These are phyloP conservation scores for Candida anutae DNA, from an alignment of 1,139 yeast species.

Conservation along the genomic window DNA sequence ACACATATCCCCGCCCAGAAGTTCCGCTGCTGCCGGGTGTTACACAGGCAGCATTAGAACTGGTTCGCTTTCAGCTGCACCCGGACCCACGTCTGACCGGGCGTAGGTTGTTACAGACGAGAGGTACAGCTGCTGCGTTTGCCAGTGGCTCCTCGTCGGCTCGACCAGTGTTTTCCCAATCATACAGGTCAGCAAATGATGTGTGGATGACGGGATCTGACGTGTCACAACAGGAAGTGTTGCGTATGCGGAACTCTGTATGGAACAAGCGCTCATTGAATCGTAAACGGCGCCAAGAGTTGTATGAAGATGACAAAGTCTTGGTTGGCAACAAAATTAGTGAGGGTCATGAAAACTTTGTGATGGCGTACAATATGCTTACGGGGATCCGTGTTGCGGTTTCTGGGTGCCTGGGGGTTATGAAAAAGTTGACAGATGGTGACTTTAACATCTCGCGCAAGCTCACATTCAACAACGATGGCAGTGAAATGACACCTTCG, in stretches of 20 bases:
- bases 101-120: no score
- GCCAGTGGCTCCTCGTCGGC: no score
- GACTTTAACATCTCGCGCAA: slow-evolving; percentile 73
- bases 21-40: no score
- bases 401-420: slow-evolving; percentile 81
- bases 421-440: slow-evolving; percentile 58
- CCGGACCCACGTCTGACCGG: no score
- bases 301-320: slow-evolving; percentile 60
- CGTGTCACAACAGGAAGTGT: no score
- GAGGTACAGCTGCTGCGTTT: no score
- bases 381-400: slow-evolving; percentile 96
- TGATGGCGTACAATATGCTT: slow-evolving; percentile 93
- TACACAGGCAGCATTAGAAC: no score
- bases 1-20: slow-evolving; percentile 14
- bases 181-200: slow-evolving; percentile 12
- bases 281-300: slow-evolving; percentile 30
- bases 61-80: no score
- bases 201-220: no score
- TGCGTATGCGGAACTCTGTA: slow-evolving; percentile 35
- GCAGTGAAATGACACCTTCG: slow-evolving; percentile 85
- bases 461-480: slow-evolving; percentile 78
- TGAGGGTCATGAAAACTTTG: slow-evolving; percentile 90
- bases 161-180: no score
- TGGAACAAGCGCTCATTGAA: slow-evolving; percentile 35
- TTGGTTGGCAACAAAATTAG: slow-evolving; percentile 75